Percentiles rank a stretch among this genome's conserved stretches.
phyloP scores from a whole-genome alignment of 345 rosid species.

The Lumnitzera racemosa region DNA sequence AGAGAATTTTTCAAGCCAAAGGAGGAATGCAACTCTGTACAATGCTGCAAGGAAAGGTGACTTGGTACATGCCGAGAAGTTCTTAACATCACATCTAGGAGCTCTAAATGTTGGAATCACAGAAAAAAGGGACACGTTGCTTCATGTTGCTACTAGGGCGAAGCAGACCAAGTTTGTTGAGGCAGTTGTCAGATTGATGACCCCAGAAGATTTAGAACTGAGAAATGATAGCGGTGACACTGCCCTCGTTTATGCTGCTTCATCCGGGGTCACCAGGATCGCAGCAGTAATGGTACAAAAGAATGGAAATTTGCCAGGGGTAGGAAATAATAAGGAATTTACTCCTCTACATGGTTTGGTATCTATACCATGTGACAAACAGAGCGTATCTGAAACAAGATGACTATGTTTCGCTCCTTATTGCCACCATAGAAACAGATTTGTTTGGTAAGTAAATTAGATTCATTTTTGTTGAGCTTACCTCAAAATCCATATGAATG shows the following conservation, averaged over 20 bases:
- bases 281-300: constrained; percentile 28
- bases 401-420: constrained; percentile 19
- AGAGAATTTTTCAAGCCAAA: background rate
- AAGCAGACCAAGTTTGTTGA: constrained; percentile 14
- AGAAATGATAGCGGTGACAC: constrained; percentile 10
- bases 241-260: constrained; percentile 24
- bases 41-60: constrained; percentile 36
- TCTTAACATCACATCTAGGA: constrained; percentile 1
- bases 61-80: constrained; percentile 29
- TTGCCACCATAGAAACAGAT: constrained; percentile 20
- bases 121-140: constrained; percentile 1
- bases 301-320: constrained; percentile 18
- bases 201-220: background rate
- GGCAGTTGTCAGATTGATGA: constrained; percentile 9
- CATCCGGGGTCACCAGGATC: constrained; percentile 24
- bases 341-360: constrained; percentile 33
- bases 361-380: constrained; percentile 20
- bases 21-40: constrained; percentile 22
- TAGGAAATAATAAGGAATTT: constrained; percentile 23
- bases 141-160: constrained; percentile 12
- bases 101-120: constrained; percentile 9
- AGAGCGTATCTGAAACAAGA: constrained; percentile 15
- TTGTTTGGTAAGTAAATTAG: constrained; percentile 19
- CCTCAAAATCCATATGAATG: too few species aligned
- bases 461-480: background rate